A percentile compares a stretch with the other conserved stretches of the same genome.
Evolutionary conservation across 176 grass and related monocot genomes (phyloP).

Genomic region (Pontederia crassipes): DNA sequence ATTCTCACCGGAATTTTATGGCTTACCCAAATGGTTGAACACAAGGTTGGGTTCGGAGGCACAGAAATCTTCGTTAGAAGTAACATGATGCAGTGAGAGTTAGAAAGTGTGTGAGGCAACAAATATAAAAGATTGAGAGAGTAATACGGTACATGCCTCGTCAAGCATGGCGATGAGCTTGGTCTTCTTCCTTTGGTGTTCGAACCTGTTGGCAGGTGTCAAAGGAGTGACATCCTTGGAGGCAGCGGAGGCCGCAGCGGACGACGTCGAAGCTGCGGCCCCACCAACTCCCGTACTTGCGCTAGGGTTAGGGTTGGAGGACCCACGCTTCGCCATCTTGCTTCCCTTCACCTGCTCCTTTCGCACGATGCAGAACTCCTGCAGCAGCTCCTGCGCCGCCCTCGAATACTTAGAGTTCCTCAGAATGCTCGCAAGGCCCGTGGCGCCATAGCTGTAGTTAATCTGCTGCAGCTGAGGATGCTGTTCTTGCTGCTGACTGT

Average conservation of each 20-base stretch:
- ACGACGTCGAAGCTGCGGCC: slow-evolving; percentile 11
- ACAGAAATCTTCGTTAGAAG: not conserved
- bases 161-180: slow-evolving; percentile 99
- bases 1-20: no score
- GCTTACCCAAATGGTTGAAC: no score
- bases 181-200: slow-evolving; percentile 92
- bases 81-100: not conserved
- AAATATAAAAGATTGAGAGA: not conserved
- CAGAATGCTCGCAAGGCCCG: slow-evolving; percentile 16
- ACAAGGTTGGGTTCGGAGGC: no score
- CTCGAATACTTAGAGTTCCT: slow-evolving; percentile 13
- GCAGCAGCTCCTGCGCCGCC: slow-evolving; percentile 15
- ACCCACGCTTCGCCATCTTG: not conserved
- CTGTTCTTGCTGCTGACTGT: slow-evolving; percentile 44
- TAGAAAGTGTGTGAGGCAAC: no score
- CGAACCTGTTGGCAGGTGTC: slow-evolving; percentile 81
- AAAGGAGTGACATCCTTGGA: slow-evolving; percentile 55
- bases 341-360: slow-evolving; percentile 56
- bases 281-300: slow-evolving; percentile 23
- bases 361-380: slow-evolving; percentile 58
- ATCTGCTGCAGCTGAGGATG: slow-evolving; percentile 32
- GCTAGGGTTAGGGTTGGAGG: slow-evolving; percentile 27
- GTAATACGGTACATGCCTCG: slow-evolving; percentile 62
- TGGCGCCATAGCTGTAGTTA: slow-evolving; percentile 56
- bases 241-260: not conserved